These are phyloP conservation scores for Dactylonectria macrodidyma DNA, from an alignment of 2,329 filamentous ascomycete species.

Conservation along the genomic window DNA sequence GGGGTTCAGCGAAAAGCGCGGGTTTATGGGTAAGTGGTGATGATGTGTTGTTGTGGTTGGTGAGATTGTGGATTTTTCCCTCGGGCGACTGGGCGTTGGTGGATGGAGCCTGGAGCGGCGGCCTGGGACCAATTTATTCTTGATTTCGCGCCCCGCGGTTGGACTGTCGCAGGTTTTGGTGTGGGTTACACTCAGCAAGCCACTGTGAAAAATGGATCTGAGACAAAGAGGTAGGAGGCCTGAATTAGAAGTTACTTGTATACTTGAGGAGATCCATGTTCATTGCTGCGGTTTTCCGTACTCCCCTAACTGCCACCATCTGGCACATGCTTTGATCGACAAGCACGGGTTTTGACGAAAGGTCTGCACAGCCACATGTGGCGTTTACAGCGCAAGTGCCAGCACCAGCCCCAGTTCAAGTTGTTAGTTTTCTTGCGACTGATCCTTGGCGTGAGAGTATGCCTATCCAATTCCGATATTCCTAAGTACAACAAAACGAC, in stretches of 20 bases:
- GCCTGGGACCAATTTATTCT: slow-evolving; percentile 28
- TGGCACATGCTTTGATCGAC: slow-evolving; percentile 8
- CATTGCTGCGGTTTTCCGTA: slow-evolving; percentile 22
- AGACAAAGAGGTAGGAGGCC: slow-evolving; percentile 13
- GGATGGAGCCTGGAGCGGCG: slow-evolving; percentile 15
- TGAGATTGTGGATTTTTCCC: slow-evolving; percentile 47
- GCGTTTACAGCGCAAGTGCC: neutral
- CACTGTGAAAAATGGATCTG: slow-evolving; percentile 18
- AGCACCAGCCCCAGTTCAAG: neutral
- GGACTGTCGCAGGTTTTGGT: slow-evolving; percentile 25
- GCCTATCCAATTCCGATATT: slow-evolving; percentile 8
- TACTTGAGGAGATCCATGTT: neutral
- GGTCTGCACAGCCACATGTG: slow-evolving; percentile 26
- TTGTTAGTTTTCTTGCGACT: slow-evolving; percentile 11
- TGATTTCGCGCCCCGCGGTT: slow-evolving; percentile 32
- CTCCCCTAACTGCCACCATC: slow-evolving; percentile 20
- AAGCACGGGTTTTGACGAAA: neutral
- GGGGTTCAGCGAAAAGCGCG: slow-evolving; percentile 13
- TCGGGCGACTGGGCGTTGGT: slow-evolving; percentile 21
- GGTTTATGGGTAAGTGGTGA: slow-evolving; percentile 36
- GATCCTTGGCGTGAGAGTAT: slow-evolving; percentile 6
- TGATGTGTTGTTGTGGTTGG: slow-evolving; percentile 47
- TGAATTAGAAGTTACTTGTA: slow-evolving; percentile 5
- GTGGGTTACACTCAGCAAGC: slow-evolving; percentile 15
- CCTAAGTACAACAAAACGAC: slow-evolving; percentile 5